Evolutionary conservation across 139 green algal species (phyloP), one percentile per base, ranked within the genome.

Genomic region (Zygnema cylindricum): DNA sequence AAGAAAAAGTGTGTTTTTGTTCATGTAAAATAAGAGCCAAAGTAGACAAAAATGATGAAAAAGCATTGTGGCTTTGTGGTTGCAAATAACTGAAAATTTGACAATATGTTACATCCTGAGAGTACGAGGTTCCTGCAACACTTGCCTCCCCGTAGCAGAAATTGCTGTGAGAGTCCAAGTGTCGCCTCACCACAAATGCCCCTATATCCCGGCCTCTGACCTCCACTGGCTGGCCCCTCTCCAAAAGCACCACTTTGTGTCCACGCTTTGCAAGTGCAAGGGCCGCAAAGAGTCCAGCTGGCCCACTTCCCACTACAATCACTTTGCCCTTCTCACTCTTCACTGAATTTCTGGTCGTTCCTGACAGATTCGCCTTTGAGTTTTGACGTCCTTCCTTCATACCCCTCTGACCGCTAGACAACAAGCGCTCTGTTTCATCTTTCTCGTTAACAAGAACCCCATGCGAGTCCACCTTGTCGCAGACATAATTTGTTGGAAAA

Each of bases 241-340:
- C 96, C 55, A 98, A 83, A 63, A 98, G 69, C 3, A 93, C 55
- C 36, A 97, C 94, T 11, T 89, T 83, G 32, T 93, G 38, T 39
- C 94, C 95, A 0, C 91, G 91, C 43, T 95, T 81, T 16, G 95
- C 95, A 1, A 96, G 69, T 41, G 86, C 75, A 42, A 98, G 92
- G 21, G 96, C 96, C 7, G 95, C 95, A 93, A 98, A 97, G 49
- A 98, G 89, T 0, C 96, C 96, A 1, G 94, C 95, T 0, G 95
- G 95, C 0, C 95, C 95, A 82, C 92, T 92, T 63, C 86, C 82
- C 40, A 93, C 82, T 33, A 94, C 76, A 3, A 92, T 43, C 1
- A 55, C n/a, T 32, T 69, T 33, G 33, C 76, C 32, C 38, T 38
- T 76, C 42, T 38, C 38, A 30, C 78, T 38, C 38, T n/a, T 22